A percentile compares a stretch with the other conserved stretches of the same genome.
Conservation (phyloP, 2,329 filamentous ascomycete genomes). For the Lasiodiplodia theobromae region DNA sequence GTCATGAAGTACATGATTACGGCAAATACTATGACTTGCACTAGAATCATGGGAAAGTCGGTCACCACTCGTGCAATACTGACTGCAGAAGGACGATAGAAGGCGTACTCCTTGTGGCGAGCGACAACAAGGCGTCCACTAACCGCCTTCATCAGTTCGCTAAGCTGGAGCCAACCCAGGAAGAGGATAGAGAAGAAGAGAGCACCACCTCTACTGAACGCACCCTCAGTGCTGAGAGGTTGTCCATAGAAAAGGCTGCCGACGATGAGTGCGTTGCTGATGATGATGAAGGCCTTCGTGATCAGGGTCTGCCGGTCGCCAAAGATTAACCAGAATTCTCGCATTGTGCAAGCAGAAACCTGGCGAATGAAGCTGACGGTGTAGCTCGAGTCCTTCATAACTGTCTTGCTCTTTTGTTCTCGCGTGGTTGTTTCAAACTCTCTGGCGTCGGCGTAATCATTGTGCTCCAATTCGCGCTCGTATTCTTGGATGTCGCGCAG, state of each 20-base stretch:
- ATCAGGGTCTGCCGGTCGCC: constrained; percentile 77
- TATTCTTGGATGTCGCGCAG: constrained; percentile 68
- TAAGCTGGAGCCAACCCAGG: constrained; percentile 74
- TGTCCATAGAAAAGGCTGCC: constrained; percentile 80
- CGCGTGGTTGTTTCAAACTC: constrained; percentile 71
- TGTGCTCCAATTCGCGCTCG: constrained; percentile 63
- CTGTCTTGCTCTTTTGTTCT: constrained; percentile 70
- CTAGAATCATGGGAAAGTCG: constrained; percentile 67
- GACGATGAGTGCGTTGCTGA: constrained; percentile 77
- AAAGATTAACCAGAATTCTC: constrained; percentile 80
- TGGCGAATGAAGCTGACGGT: constrained; percentile 78
- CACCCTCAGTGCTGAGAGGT: constrained; percentile 64
- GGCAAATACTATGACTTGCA: constrained; percentile 65
- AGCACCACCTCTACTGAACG: constrained; percentile 68
- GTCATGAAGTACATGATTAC: constrained; percentile 73
- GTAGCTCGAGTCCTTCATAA: constrained; percentile 74
- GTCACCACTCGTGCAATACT: constrained; percentile 67
- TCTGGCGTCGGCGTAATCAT: constrained; percentile 66
- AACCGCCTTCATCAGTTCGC: constrained; percentile 80
- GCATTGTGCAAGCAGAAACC: constrained; percentile 70
- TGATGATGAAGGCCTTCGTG: constrained; percentile 81
- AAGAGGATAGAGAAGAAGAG: constrained; percentile 73
- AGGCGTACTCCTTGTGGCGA: constrained; percentile 72
- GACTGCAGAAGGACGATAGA: constrained; percentile 73
- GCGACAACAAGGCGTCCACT: constrained; percentile 73